A percentile compares a stretch with the other conserved stretches of the same genome.
Evolutionary conservation across 2,329 filamentous ascomycete species (phyloP).

Genomic region (Plenodomus biglobosus): DNA sequence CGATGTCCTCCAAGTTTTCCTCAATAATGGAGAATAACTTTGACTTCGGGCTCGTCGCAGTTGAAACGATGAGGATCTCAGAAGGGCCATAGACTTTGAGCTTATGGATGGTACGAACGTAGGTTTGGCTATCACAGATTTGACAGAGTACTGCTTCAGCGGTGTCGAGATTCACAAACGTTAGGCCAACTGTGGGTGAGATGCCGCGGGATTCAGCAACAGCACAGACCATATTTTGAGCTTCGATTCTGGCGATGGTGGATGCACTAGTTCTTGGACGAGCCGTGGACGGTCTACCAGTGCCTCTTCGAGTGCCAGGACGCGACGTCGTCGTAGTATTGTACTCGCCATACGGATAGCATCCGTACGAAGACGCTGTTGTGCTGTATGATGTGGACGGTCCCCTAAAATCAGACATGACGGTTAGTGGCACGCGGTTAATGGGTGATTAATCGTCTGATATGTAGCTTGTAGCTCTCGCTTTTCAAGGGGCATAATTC

Average conservation of each 20-base stretch:
- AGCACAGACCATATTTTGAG: conserved; percentile 81
- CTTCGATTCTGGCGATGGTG: conserved; percentile 57
- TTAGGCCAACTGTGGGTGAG: conserved; percentile 78
- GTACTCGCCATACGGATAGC: conserved; percentile 40
- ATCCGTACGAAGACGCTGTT: conserved; percentile 37
- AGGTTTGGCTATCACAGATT: conserved; percentile 91
- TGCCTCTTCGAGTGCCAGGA: conserved; percentile 35
- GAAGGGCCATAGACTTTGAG: conserved; percentile 78
- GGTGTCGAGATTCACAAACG: conserved; percentile 83
- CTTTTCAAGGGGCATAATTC: neutral
- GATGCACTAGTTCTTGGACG: conserved; percentile 59
- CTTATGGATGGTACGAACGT: conserved; percentile 85
- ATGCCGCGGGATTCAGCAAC: conserved; percentile 85
- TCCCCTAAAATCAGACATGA: conserved; percentile 28
- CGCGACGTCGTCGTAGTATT: conserved; percentile 43
- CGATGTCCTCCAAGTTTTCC: conserved; percentile 66
- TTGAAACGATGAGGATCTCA: conserved; percentile 75
- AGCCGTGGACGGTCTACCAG: conserved; percentile 48
- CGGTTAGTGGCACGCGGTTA: conserved; percentile 25
- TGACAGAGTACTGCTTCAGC: conserved; percentile 85
- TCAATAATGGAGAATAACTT: conserved; percentile 74
- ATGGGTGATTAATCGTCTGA: conserved; percentile 16
- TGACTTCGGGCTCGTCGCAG: conserved; percentile 69
- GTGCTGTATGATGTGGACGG: conserved; percentile 37
- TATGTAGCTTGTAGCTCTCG: neutral